A percentile compares a stretch with the other conserved stretches of the same genome.
Evolutionary conservation across 1,284 basidiomycete species (phyloP).

Genomic region (Meripilus lineatus): DNA sequence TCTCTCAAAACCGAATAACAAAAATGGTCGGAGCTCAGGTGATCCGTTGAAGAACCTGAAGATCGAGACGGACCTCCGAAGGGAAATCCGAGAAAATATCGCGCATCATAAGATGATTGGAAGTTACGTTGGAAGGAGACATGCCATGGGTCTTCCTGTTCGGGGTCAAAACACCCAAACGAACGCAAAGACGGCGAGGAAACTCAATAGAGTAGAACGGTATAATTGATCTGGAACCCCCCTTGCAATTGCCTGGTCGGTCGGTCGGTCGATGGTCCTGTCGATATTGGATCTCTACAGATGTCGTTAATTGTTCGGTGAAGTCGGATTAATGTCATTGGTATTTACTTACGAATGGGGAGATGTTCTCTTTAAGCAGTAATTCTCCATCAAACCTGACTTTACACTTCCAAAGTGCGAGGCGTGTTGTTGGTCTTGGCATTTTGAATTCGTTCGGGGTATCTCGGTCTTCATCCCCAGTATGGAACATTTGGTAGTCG

Average conservation of each 20-base stretch:
- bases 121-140: conserved; percentile 81
- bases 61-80: conserved; percentile 79
- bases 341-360: not conserved
- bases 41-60: conserved; percentile 70
- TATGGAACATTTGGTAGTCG: too few relatives aligned
- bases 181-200: conserved; percentile 83
- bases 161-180: conserved; percentile 86
- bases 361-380: too few relatives aligned
- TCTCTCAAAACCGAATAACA: too few relatives aligned
- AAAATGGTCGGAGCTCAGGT: too few relatives aligned
- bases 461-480: too few relatives aligned
- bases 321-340: too few relatives aligned
- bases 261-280: not conserved
- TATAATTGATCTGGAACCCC: not conserved
- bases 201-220: conserved; percentile 71
- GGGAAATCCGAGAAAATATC: conserved; percentile 83
- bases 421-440: too few relatives aligned
- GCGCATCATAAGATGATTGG: conserved; percentile 88
- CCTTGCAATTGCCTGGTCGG: not conserved
- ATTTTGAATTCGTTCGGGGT: too few relatives aligned
- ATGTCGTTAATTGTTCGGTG: too few relatives aligned
- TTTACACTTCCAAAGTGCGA: too few relatives aligned
- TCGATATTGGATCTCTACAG: too few relatives aligned
- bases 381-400: too few relatives aligned
- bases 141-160: conserved; percentile 86